phyloP scores from a whole-genome alignment of 805 yeast species.

The Wickerhamiella parazyma region DNA sequence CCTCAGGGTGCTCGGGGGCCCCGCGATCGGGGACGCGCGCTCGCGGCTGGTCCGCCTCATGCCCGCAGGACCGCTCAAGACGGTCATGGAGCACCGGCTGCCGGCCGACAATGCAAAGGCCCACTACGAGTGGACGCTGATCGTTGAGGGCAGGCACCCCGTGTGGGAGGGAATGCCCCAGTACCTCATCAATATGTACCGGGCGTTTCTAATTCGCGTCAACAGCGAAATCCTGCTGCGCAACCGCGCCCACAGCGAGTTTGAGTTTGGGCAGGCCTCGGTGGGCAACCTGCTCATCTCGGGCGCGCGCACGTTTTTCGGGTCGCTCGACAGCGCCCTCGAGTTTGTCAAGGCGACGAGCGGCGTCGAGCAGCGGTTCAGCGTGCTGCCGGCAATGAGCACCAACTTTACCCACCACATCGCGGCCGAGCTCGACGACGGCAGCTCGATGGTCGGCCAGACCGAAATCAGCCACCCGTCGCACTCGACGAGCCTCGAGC shows the following conservation, averaged over 20 bases:
- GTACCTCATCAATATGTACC: constrained; percentile 50
- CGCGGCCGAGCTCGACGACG: constrained; percentile 58
- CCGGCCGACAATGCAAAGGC: constrained; percentile 39
- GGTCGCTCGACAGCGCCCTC: constrained; percentile 72
- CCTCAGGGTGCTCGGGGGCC: constrained; percentile 77
- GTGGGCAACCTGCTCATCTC: constrained; percentile 75
- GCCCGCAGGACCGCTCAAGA: constrained; percentile 33
- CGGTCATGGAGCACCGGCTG: constrained; percentile 37
- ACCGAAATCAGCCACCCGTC: constrained; percentile 84
- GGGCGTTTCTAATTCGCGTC: constrained; percentile 66
- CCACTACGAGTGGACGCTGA: constrained; percentile 54
- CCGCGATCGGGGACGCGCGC: constrained; percentile 87
- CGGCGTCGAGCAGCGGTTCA: constrained; percentile 37
- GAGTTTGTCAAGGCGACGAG: constrained; percentile 59
- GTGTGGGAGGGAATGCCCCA: constrained; percentile 51
- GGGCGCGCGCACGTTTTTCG: constrained; percentile 69
- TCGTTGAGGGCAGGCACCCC: constrained; percentile 66
- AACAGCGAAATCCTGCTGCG: constrained; percentile 65
- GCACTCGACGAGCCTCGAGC: not conserved
- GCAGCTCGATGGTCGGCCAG: constrained; percentile 72
- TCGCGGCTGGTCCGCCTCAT: constrained; percentile 67
- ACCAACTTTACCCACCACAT: constrained; percentile 80
- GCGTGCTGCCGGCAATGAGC: constrained; percentile 68
- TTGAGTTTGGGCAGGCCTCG: constrained; percentile 64
- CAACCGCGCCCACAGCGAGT: constrained; percentile 44